phyloP scores from a whole-genome alignment of 345 rosid genomes.

The Pistacia vera region DNA sequence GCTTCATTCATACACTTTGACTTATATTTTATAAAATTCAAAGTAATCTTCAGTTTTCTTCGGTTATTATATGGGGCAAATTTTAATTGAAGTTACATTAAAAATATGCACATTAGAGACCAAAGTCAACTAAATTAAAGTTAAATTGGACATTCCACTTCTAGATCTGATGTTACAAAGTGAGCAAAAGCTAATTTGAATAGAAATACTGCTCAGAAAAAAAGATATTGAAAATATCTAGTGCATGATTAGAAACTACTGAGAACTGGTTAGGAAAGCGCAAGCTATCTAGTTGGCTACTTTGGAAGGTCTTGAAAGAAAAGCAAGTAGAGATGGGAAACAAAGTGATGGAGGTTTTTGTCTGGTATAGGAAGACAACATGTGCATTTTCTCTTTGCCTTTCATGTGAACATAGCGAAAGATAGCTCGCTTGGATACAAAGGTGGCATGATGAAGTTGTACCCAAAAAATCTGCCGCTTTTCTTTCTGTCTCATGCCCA shows the following conservation, averaged over 20 bases:
- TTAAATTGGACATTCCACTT: neutral
- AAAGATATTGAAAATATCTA: neutral
- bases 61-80: too few species aligned
- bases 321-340: neutral
- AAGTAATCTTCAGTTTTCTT: too few species aligned
- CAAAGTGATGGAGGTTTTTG: conserved; percentile 21
- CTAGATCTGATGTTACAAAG: neutral
- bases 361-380: conserved; percentile 31
- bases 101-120: too few species aligned
- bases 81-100: too few species aligned
- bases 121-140: neutral
- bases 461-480: conserved; percentile 27
- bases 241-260: neutral
- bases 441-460: conserved; percentile 19
- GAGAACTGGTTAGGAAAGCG: neutral
- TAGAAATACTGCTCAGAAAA: neutral
- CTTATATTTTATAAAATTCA: too few species aligned
- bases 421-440: neutral
- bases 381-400: conserved; percentile 20
- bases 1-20: too few species aligned
- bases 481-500: conserved; percentile 22
- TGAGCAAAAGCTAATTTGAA: neutral
- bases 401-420: conserved; percentile 29
- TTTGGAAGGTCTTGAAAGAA: neutral
- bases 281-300: neutral